These are phyloP conservation scores for Metschnikowia reukaufii DNA, from an alignment of 805 yeast genomes.

Conservation along the genomic window DNA sequence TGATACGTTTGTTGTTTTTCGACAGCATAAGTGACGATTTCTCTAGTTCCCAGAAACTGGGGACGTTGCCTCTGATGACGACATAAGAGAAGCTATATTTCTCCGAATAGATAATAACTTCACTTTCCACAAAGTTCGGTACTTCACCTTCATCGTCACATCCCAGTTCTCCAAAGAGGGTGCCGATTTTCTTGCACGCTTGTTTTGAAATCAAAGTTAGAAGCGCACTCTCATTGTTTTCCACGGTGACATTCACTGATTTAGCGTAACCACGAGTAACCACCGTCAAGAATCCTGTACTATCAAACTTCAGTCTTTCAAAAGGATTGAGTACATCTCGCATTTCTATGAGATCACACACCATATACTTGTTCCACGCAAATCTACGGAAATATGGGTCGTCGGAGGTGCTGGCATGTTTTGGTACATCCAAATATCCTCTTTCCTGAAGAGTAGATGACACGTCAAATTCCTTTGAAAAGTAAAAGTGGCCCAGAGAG, in stretches of 20 bases:
- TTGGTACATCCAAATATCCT: slow-evolving; percentile 25
- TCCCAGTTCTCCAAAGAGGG: slow-evolving; percentile 57
- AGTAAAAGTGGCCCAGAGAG: slow-evolving; percentile 49
- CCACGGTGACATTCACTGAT: slow-evolving; percentile 36
- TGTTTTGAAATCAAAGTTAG: slow-evolving; percentile 54
- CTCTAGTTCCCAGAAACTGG: slow-evolving; percentile 55
- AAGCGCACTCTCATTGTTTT: slow-evolving; percentile 35
- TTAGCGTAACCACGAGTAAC: slow-evolving; percentile 54
- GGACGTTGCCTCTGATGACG: slow-evolving; percentile 53
- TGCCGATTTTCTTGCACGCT: slow-evolving; percentile 47
- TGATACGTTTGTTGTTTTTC: slow-evolving; percentile 39
- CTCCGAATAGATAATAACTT: slow-evolving; percentile 45
- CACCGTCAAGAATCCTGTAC: slow-evolving; percentile 46
- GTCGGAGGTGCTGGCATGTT: slow-evolving; percentile 25
- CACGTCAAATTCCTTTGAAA: slow-evolving; percentile 48
- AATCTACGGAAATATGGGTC: slow-evolving; percentile 45
- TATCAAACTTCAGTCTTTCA: slow-evolving; percentile 45
- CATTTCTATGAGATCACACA: slow-evolving; percentile 45
- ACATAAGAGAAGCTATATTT: slow-evolving; percentile 45
- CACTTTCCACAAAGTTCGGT: slow-evolving; percentile 54
- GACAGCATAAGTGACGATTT: slow-evolving; percentile 34
- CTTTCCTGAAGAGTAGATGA: slow-evolving; percentile 47
- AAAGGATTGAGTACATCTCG: slow-evolving; percentile 40
- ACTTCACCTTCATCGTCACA: slow-evolving; percentile 57
- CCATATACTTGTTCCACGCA: slow-evolving; percentile 53